Conservation (phyloP, 2,329 filamentous ascomycete species). For the Septoria petroselini region DNA sequence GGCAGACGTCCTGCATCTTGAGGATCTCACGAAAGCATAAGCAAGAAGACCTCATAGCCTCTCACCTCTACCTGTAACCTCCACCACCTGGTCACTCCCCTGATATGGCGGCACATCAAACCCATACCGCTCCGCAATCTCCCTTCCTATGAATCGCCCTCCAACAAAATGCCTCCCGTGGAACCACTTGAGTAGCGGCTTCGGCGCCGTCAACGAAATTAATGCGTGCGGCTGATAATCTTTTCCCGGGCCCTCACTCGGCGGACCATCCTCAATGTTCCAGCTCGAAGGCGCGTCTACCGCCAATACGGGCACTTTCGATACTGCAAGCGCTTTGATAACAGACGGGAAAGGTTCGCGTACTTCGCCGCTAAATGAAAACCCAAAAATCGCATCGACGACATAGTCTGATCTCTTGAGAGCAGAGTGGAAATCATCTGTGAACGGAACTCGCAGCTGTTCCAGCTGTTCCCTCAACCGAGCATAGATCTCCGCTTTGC, state of each 20-base stretch:
- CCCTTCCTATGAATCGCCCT: slow-evolving; percentile 77
- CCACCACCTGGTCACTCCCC: slow-evolving; percentile 84
- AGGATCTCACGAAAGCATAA: too few species aligned
- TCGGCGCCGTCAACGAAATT: slow-evolving; percentile 88
- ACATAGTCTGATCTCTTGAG: slow-evolving; percentile 71
- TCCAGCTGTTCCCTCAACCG: slow-evolving; percentile 80
- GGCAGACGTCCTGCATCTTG: too few species aligned
- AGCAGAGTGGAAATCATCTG: slow-evolving; percentile 69
- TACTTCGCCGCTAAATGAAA: slow-evolving; percentile 88
- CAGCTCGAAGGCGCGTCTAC: slow-evolving; percentile 94
- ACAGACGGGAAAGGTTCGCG: slow-evolving; percentile 86
- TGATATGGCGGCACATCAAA: slow-evolving; percentile 79
- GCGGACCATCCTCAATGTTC: slow-evolving; percentile 86
- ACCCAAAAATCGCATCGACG: slow-evolving; percentile 91
- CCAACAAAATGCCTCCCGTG: slow-evolving; percentile 87
- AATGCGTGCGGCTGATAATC: slow-evolving; percentile 76
- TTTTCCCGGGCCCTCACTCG: slow-evolving; percentile 70
- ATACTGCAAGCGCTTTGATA: slow-evolving; percentile 71
- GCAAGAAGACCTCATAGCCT: slow-evolving; percentile 34
- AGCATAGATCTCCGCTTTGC: slow-evolving; percentile 87
- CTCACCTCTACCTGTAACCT: slow-evolving; percentile 56
- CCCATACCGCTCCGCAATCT: slow-evolving; percentile 79
- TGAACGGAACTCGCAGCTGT: slow-evolving; percentile 79
- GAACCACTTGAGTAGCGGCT: slow-evolving; percentile 82
- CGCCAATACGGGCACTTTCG: slow-evolving; percentile 73